Percentiles rank a stretch among this genome's conserved stretches.
phyloP scores from a whole-genome alignment of 176 grass and related monocot genomes.

The Bothriochloa decipiens region DNA sequence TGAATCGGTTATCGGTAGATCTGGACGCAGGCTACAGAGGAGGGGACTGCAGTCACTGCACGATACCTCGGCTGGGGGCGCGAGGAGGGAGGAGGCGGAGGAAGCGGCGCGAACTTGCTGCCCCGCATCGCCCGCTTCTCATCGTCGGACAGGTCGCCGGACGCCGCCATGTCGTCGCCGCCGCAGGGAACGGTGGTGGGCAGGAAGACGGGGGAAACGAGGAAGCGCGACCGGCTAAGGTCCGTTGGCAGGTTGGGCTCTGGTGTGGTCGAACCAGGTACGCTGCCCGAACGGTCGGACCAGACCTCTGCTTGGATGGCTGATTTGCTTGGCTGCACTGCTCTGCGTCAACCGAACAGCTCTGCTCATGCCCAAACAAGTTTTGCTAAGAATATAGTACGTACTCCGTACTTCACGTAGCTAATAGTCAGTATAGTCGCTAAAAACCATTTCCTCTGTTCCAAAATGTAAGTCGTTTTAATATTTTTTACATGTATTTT shows the following conservation, averaged over 20 bases:
- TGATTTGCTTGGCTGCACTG: neutral
- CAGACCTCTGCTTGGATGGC: neutral
- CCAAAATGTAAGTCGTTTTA: too few relatives aligned
- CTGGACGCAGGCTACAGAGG: neutral
- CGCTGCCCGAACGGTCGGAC: neutral
- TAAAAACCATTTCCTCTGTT: too few relatives aligned
- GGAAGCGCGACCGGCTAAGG: neutral
- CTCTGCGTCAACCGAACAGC: too few relatives aligned
- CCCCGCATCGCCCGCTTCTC: constrained; percentile 80
- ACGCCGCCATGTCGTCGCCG: constrained; percentile 58
- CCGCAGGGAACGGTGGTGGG: neutral
- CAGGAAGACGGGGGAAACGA: neutral
- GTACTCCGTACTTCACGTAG: neutral
- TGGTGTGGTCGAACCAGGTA: neutral
- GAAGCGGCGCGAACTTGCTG: constrained; percentile 93
- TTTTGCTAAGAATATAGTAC: neutral
- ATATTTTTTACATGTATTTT: too few relatives aligned
- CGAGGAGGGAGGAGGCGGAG: constrained; percentile 38
- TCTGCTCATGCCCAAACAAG: neutral
- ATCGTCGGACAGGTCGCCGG: constrained; percentile 65
- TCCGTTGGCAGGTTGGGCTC: constrained; percentile 1
- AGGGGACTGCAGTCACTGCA: neutral
- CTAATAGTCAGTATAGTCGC: neutral
- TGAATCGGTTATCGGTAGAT: constrained; percentile 6
- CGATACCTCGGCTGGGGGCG: constrained; percentile 60